A percentile compares a stretch with the other conserved stretches of the same genome.
phyloP scores from a whole-genome alignment of 2,329 filamentous ascomycete species.

The Exophiala sp. region DNA sequence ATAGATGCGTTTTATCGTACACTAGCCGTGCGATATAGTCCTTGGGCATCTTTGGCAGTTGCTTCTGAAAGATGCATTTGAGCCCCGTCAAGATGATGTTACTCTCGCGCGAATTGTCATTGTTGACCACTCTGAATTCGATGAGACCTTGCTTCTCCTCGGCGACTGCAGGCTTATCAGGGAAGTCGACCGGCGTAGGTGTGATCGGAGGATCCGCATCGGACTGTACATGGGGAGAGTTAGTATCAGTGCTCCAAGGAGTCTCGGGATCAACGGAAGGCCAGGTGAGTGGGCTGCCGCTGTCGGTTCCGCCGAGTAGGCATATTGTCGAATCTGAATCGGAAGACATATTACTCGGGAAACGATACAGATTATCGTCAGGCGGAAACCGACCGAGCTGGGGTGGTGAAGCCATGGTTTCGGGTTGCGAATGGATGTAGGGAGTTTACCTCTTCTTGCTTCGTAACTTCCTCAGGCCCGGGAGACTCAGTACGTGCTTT shows the following conservation, averaged over 20 bases:
- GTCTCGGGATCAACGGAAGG: neutral
- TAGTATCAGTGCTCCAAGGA: constrained; percentile 12
- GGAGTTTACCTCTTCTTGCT: constrained; percentile 19
- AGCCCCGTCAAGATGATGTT: constrained; percentile 91
- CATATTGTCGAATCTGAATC: constrained; percentile 10
- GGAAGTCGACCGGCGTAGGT: constrained; percentile 70
- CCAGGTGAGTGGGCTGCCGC: neutral
- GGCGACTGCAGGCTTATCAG: constrained; percentile 87
- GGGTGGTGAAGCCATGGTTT: neutral
- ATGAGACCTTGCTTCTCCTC: constrained; percentile 94
- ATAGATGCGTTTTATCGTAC: constrained; percentile 92
- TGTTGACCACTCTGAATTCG: constrained; percentile 96
- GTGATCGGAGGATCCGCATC: constrained; percentile 45
- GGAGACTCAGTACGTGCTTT: constrained; percentile 46
- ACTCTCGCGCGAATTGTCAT: constrained; percentile 80
- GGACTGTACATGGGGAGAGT: constrained; percentile 11
- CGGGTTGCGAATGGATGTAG: neutral
- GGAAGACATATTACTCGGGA: constrained; percentile 7
- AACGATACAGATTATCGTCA: constrained; percentile 11
- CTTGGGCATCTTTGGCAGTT: constrained; percentile 98
- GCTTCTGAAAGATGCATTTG: constrained; percentile 98
- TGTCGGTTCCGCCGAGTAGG: neutral
- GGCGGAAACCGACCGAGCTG: constrained; percentile 10
- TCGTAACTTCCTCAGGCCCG: constrained; percentile 30
- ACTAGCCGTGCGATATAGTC: constrained; percentile 97